Percentiles rank a stretch among this genome's conserved stretches.
These are phyloP conservation scores for Cicer chorassanicum DNA, from an alignment of 306 rosid species.

Conservation along the genomic window DNA sequence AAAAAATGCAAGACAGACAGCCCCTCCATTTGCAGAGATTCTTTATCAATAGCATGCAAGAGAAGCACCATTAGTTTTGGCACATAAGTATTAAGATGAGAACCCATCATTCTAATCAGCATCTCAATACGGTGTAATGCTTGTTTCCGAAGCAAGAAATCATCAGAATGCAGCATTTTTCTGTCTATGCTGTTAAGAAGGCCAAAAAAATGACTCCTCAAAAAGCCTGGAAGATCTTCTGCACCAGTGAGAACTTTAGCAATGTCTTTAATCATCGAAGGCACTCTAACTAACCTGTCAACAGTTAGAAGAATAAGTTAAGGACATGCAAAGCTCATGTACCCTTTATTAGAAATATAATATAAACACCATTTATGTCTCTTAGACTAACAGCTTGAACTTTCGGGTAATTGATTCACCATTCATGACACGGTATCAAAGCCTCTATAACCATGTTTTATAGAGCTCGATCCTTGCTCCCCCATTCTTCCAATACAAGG, in stretches of 20 bases:
- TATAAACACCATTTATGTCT: background rate
- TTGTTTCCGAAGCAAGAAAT: slow-evolving; percentile 71
- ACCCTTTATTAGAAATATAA: slow-evolving; percentile 12
- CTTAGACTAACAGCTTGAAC: slow-evolving; percentile 10
- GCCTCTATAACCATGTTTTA: background rate
- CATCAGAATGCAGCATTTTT: slow-evolving; percentile 94
- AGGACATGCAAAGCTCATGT: slow-evolving; percentile 19
- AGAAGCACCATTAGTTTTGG: slow-evolving; percentile 95
- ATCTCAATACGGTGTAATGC: slow-evolving; percentile 88
- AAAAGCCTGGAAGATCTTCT: slow-evolving; percentile 88
- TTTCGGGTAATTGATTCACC: slow-evolving; percentile 2
- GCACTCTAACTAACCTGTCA: slow-evolving; percentile 83
- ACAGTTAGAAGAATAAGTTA: slow-evolving; percentile 47
- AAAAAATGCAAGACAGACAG: slow-evolving; percentile 82
- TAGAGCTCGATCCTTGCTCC: slow-evolving; percentile 1
- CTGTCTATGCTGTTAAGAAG: slow-evolving; percentile 87
- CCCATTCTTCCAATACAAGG: background rate
- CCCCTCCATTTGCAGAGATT: slow-evolving; percentile 77
- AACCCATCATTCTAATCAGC: slow-evolving; percentile 92
- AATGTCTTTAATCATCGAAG: slow-evolving; percentile 81
- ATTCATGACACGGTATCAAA: background rate
- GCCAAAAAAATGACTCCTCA: slow-evolving; percentile 86
- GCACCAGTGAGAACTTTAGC: slow-evolving; percentile 86
- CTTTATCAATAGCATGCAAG: slow-evolving; percentile 83
- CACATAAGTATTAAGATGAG: slow-evolving; percentile 83